These are phyloP conservation scores for Candolleomyces aberdarensis DNA, from an alignment of 768 basidiomycete genomes.

Conservation along the genomic window DNA sequence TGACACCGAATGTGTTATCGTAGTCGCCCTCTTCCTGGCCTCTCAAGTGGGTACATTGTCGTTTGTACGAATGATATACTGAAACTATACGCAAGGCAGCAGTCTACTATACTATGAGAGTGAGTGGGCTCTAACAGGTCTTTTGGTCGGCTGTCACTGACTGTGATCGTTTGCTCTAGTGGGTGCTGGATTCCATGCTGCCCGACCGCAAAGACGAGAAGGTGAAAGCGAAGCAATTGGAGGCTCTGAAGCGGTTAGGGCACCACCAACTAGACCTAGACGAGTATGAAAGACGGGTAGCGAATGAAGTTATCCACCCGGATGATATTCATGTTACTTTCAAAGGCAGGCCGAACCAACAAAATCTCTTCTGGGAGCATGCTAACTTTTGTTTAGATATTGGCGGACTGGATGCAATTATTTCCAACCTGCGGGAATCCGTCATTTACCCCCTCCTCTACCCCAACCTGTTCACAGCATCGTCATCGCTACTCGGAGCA, in stretches of 20 bases:
- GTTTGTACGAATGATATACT: conserved; percentile 8
- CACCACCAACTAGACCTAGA: conserved; percentile 74
- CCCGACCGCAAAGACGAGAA: conserved; percentile 57
- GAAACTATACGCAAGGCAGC: conserved; percentile 57
- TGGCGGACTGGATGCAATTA: conserved; percentile 90
- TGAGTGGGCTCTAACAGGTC: conserved; percentile 29
- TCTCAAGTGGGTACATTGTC: conserved; percentile 41
- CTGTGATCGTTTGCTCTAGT: conserved; percentile 36
- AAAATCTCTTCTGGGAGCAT: not conserved
- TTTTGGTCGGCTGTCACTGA: not conserved
- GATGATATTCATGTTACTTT: conserved; percentile 82
- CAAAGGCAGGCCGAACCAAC: conserved; percentile 45
- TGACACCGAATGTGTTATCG: conserved; percentile 13
- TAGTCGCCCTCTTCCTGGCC: conserved; percentile 51
- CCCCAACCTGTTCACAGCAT: conserved; percentile 80
- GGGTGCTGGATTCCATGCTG: conserved; percentile 57
- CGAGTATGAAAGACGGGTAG: conserved; percentile 91
- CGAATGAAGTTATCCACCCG: conserved; percentile 89
- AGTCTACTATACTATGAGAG: conserved; percentile 71
- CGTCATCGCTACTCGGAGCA: conserved; percentile 80
- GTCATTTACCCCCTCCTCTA: conserved; percentile 94
- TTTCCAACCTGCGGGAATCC: conserved; percentile 87
- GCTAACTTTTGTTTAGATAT: conserved; percentile 52
- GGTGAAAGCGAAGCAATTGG: conserved; percentile 65
- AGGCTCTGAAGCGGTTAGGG: conserved; percentile 67